phyloP scores from a whole-genome alignment of 2,329 filamentous ascomycete genomes.

The Calonectria pauciramosa region DNA sequence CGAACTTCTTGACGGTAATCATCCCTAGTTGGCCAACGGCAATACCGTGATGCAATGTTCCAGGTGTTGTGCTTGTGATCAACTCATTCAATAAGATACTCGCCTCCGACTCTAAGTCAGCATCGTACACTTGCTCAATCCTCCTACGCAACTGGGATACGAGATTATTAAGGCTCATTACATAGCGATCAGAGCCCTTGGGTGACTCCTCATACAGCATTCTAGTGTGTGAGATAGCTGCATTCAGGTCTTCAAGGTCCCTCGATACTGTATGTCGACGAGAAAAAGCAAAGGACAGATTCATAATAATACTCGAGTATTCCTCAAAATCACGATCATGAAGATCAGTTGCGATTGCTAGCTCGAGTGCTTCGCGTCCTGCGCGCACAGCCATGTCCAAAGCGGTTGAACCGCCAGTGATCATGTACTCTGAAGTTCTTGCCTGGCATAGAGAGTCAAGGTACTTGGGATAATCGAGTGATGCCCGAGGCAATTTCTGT shows the following conservation, averaged over 20 bases:
- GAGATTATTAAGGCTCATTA: neutral
- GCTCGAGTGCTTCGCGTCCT: neutral
- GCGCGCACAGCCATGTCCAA: neutral
- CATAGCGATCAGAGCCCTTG: neutral
- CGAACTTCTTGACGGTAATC: neutral
- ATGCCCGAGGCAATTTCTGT: neutral
- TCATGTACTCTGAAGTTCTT: neutral
- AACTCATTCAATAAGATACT: neutral
- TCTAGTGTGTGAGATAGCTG: neutral
- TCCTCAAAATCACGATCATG: neutral
- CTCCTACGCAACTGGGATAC: neutral
- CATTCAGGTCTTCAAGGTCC: neutral
- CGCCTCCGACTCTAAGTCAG: neutral
- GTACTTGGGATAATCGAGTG: neutral
- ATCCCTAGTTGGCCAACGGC: neutral
- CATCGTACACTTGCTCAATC: neutral
- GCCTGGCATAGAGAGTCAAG: neutral
- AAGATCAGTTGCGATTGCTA: neutral
- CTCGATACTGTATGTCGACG: neutral
- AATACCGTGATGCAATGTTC: neutral
- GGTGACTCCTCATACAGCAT: neutral
- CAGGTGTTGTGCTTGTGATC: neutral
- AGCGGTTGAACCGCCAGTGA: neutral
- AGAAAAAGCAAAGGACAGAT: neutral
- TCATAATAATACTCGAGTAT: neutral